A percentile compares a stretch with the other conserved stretches of the same genome.
phyloP scores from a whole-genome alignment of 371 early-diverging fungal genomes.

The Circinella minor region DNA sequence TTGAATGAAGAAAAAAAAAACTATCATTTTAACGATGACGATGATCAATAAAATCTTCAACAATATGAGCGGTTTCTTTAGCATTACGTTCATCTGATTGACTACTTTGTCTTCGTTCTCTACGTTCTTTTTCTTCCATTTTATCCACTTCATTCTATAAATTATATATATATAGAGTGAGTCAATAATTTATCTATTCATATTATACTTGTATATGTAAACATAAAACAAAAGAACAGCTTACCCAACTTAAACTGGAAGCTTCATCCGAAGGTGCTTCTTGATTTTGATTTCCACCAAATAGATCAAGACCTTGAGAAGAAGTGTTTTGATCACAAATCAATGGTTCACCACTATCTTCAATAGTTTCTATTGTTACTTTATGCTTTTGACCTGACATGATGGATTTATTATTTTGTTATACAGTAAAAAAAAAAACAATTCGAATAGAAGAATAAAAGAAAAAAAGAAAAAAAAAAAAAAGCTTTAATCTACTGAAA shows the following conservation, averaged over 20 bases:
- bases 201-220: too few species aligned
- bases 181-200: too few species aligned
- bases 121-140: slow-evolving; percentile 14
- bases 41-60: slow-evolving; percentile 14
- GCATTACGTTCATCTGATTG: slow-evolving; percentile 13
- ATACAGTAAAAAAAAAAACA: background rate
- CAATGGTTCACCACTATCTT: slow-evolving; percentile 9
- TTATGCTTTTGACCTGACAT: slow-evolving; percentile 1
- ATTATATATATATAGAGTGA: background rate
- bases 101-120: slow-evolving; percentile 7
- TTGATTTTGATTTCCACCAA: background rate
- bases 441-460: too few species aligned
- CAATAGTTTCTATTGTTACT: slow-evolving; percentile 14
- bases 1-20: too few species aligned
- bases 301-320: background rate
- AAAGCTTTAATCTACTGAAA: too few species aligned
- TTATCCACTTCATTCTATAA: slow-evolving; percentile 13
- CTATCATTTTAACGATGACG: background rate
- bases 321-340: background rate
- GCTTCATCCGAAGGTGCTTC: slow-evolving; percentile 7
- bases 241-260: slow-evolving; percentile 8
- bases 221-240: too few species aligned
- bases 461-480: too few species aligned
- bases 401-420: background rate
- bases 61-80: slow-evolving; percentile 14